A percentile compares a stretch with the other conserved stretches of the same genome.
phyloP scores from a whole-genome alignment of 2,329 filamentous ascomycete genomes.

The Hymenotorrendiella dingleyae region DNA sequence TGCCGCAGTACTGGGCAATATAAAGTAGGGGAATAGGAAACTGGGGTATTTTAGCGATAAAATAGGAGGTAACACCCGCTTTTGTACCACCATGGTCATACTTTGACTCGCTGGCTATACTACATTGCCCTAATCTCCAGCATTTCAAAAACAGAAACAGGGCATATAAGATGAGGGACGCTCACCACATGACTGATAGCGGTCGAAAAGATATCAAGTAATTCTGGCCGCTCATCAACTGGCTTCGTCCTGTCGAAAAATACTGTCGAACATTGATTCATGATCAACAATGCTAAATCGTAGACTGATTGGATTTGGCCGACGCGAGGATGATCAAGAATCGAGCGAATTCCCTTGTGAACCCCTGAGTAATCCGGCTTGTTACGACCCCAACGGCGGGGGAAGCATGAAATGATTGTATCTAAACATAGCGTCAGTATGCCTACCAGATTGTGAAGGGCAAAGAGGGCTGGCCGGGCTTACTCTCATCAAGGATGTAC shows the following conservation, averaged over 20 bases:
- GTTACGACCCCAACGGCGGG: conserved; percentile 36
- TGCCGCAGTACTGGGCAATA: too few relatives aligned
- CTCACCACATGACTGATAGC: conserved; percentile 37
- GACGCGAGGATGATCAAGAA: conserved; percentile 21
- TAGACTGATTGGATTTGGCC: conserved; percentile 32
- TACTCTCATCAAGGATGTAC: conserved; percentile 33
- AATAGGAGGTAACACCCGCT: too few relatives aligned
- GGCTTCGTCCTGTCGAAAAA: conserved; percentile 35
- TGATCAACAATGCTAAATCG: conserved; percentile 34
- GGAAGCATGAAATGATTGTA: conserved; percentile 33
- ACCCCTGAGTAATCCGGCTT: conserved; percentile 36
- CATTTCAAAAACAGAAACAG: too few relatives aligned
- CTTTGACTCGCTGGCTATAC: too few relatives aligned
- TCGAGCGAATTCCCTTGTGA: conserved; percentile 34
- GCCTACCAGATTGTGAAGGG: neutral
- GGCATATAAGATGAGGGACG: too few relatives aligned
- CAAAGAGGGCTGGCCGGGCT: neutral
- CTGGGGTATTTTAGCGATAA: too few relatives aligned
- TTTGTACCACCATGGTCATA: too few relatives aligned
- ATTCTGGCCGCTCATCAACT: conserved; percentile 30
- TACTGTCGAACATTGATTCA: conserved; percentile 33
- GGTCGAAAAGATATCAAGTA: conserved; percentile 37
- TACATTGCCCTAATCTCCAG: too few relatives aligned
- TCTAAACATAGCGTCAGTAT: conserved; percentile 13
- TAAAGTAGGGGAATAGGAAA: too few relatives aligned